Evolutionary conservation across 176 grass and related monocot species (phyloP), one percentile per base, ranked within the genome.

Genomic region (Musa schizocarpa): DNA sequence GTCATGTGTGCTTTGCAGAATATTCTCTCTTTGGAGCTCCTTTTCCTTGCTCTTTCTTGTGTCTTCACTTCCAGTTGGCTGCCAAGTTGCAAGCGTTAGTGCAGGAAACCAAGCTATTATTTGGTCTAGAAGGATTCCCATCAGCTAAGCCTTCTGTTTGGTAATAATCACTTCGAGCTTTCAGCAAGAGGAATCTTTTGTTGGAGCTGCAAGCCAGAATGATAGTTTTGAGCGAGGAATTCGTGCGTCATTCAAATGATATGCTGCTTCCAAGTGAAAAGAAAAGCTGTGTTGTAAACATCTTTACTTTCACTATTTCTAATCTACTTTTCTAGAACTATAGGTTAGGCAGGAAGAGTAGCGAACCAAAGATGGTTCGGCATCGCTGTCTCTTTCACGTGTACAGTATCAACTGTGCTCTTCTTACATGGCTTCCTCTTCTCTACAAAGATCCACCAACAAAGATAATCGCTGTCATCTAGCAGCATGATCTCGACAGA

Each of bases 261-360:
- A 0, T 61, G n/a, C 13, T 61, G 57, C 57, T 61, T 61, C 17
- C n/a, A 19, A 61, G 17, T 61, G 57, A 61, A 61, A 61, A 20
- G 16, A 61, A 20, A 61, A 61, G 57, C 57, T 21, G 57, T 61
- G 57, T 19, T n/a, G 16, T 8, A 9, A 19, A 61, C 17, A 61
- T 61, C 57, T 61, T 61, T 61, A 61, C 57, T 61, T 61, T 61
- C 20, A 6, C 57, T 61, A 61, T 61, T 61, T 1, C 57, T 9
- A 9, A 14, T 61, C n/a, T 20, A 19, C 57, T 61, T 61, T 61
- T 61, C 6, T 61, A 61, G 17, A 61, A 8, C 17, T 6, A 19
- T 59, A 61, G 57, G 57, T 61, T 61, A 61, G 57, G 57, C 57
- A 61, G 57, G 57, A 61, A 61, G 57, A 61, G 57, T 21, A 20